These are phyloP conservation scores for Oryza punctata DNA, from an alignment of 176 grass and related monocot species.

Conservation along the genomic window DNA sequence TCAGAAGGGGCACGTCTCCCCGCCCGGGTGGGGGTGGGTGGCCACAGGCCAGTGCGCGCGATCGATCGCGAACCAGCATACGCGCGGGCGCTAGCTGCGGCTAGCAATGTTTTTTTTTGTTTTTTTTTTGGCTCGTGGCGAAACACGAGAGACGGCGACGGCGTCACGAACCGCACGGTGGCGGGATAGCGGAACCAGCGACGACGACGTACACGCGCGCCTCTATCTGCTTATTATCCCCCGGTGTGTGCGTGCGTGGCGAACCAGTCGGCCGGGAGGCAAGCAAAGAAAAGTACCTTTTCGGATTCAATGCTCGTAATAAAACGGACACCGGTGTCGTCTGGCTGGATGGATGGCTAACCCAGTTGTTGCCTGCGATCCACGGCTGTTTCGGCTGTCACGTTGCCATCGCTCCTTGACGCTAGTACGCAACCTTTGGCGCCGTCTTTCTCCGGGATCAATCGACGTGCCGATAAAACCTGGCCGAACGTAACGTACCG, in stretches of 20 bases:
- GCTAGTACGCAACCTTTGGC: background rate
- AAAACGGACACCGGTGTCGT: background rate
- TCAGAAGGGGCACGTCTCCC: too few relatives aligned
- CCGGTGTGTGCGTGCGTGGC: too few relatives aligned
- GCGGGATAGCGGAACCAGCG: background rate
- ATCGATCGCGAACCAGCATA: too few relatives aligned
- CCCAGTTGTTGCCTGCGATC: conserved; percentile 12
- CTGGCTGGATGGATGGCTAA: background rate
- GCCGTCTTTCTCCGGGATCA: background rate
- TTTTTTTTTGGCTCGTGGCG: background rate
- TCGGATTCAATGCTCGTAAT: conserved; percentile 1
- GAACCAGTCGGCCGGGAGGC: too few relatives aligned
- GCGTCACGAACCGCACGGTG: background rate
- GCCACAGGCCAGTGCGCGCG: too few relatives aligned
- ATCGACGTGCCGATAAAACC: background rate
- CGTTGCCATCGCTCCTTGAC: background rate
- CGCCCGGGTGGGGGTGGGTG: too few relatives aligned
- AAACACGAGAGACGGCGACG: background rate
- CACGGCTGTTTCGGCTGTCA: conserved; percentile 13
- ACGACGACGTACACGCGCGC: background rate
- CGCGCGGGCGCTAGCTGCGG: too few relatives aligned
- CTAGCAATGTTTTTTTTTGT: too few relatives aligned
- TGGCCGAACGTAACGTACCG: background rate
- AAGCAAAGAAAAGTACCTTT: conserved; percentile 32
- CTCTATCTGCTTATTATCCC: too few relatives aligned